Percentiles rank a stretch among this genome's conserved stretches.
These are phyloP conservation scores for Phytophthora podocarpi DNA, from an alignment of 352 stramenopile species.

Conservation along the genomic window DNA sequence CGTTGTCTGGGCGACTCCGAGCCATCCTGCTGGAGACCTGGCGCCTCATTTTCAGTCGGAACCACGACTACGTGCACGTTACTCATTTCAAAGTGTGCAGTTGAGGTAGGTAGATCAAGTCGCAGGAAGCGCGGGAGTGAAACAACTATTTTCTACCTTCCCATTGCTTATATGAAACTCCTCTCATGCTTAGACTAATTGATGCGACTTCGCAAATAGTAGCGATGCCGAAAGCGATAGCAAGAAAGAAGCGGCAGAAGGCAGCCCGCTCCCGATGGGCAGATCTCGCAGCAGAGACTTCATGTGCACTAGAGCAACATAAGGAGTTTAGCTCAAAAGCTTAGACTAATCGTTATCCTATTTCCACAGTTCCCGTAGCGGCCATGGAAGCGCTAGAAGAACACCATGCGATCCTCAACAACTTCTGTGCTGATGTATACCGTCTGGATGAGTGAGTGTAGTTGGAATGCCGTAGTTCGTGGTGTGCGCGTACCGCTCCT, in stretches of 20 bases:
- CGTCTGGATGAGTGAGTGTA: conserved; percentile 20
- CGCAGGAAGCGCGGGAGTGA: too few relatives aligned
- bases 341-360: too few relatives aligned
- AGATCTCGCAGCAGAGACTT: conserved; percentile 40
- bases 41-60: conserved; percentile 1
- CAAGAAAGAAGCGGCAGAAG: conserved; percentile 32
- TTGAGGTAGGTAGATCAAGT: too few relatives aligned
- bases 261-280: conserved; percentile 31
- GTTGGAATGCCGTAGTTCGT: too few relatives aligned
- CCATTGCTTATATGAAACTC: conserved; percentile 22
- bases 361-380: conserved; percentile 38
- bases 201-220: background rate
- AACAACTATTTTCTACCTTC: conserved; percentile 19
- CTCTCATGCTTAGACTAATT: too few relatives aligned
- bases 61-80: conserved; percentile 26
- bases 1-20: background rate
- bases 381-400: conserved; percentile 46
- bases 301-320: conserved; percentile 28
- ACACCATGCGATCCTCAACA: conserved; percentile 49
- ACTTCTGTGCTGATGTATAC: conserved; percentile 42
- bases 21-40: background rate
- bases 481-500: too few relatives aligned
- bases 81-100: conserved; percentile 21
- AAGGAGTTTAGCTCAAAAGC: too few relatives aligned
- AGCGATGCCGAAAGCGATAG: conserved; percentile 30